These are phyloP conservation scores for Xylariomycetidae sp. DNA, from an alignment of 2,329 filamentous ascomycete genomes.

Conservation along the genomic window DNA sequence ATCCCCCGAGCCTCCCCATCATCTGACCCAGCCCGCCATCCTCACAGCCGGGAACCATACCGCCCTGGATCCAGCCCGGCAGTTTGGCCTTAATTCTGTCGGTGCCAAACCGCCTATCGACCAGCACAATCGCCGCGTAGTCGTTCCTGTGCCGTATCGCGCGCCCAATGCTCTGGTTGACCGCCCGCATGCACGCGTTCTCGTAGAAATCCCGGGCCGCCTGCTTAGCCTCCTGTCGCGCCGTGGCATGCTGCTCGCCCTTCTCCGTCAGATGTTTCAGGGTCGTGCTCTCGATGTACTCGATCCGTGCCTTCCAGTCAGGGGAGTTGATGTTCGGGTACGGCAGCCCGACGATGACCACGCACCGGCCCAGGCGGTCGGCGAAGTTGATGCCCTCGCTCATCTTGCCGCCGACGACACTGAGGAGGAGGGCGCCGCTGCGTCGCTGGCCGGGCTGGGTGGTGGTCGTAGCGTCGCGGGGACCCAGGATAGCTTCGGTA, in stretches of 20 bases:
- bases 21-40: constrained; percentile 48
- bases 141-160: constrained; percentile 84
- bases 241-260: constrained; percentile 25
- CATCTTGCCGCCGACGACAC: constrained; percentile 89
- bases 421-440: constrained; percentile 72
- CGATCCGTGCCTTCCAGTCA: constrained; percentile 88
- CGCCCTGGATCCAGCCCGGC: constrained; percentile 80
- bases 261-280: constrained; percentile 28
- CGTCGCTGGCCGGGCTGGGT: constrained; percentile 12
- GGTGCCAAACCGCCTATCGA: constrained; percentile 74
- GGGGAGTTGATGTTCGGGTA: constrained; percentile 86
- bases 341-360: constrained; percentile 85
- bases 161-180: constrained; percentile 93
- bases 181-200: constrained; percentile 91
- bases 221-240: constrained; percentile 42
- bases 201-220: constrained; percentile 78
- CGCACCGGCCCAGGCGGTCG: constrained; percentile 79
- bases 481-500: constrained; percentile 53
- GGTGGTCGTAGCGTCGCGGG: not conserved
- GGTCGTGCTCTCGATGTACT: constrained; percentile 68
- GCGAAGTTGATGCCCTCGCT: constrained; percentile 99
- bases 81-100: constrained; percentile 71
- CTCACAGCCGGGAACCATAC: constrained; percentile 48
- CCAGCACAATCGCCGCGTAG: constrained; percentile 83
- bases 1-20: constrained; percentile 51